Conservation (phyloP, 306 rosid genomes). For the Quercus robur region DNA sequence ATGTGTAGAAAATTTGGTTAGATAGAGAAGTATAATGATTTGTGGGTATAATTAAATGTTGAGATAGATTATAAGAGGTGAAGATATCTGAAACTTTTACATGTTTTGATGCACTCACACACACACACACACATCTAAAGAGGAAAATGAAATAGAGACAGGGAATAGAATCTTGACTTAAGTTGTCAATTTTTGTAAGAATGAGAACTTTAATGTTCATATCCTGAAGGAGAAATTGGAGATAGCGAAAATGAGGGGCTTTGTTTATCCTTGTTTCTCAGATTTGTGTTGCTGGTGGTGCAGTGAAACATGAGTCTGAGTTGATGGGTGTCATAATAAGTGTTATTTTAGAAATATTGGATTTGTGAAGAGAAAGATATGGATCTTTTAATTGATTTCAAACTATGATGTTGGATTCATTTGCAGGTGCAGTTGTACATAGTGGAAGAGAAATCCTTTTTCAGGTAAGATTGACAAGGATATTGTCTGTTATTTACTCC, state of each 20-base stretch:
- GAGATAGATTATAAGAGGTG: neutral
- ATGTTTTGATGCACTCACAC: neutral
- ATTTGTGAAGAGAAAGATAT: neutral
- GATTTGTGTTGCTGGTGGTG: neutral
- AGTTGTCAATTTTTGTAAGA: neutral
- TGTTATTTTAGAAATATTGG: slow-evolving; percentile 1
- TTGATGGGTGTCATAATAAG: neutral
- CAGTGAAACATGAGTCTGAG: neutral
- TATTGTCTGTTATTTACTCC: neutral
- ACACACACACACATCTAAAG: neutral
- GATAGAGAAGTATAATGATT: neutral
- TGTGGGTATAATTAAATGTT: neutral
- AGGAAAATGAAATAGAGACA: neutral
- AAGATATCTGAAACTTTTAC: neutral
- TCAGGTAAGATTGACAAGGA: slow-evolving; percentile 54
- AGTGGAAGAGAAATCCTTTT: slow-evolving; percentile 78
- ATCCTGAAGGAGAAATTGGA: neutral
- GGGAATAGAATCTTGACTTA: neutral
- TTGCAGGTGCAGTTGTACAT: slow-evolving; percentile 49
- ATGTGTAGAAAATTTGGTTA: neutral
- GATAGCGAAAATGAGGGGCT: neutral
- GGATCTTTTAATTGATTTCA: slow-evolving; percentile 3
- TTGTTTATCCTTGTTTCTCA: neutral
- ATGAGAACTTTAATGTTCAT: neutral
- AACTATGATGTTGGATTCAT: slow-evolving; percentile 12